Percentiles rank a stretch among this genome's conserved stretches.
These are phyloP conservation scores for Auriculariales sp. DNA, from an alignment of 768 basidiomycete species.

Conservation along the genomic window DNA sequence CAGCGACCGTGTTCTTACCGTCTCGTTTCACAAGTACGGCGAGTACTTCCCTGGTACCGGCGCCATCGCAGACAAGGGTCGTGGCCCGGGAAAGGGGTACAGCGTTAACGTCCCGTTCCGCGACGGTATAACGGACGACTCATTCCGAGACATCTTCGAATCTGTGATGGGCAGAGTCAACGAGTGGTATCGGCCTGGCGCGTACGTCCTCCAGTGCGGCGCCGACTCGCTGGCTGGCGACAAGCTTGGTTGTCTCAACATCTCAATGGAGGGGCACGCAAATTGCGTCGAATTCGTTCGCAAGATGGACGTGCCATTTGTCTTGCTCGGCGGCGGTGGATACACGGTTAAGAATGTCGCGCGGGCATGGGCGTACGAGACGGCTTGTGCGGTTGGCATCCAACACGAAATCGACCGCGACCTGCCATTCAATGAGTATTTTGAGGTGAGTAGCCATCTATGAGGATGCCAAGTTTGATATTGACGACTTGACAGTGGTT, in stretches of 20 bases:
- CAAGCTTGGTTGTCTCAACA: conserved; percentile 90
- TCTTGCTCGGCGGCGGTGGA: conserved; percentile 89
- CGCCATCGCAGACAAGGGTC: conserved; percentile 72
- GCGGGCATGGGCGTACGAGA: conserved; percentile 91
- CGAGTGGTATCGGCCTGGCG: conserved; percentile 78
- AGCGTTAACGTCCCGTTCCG: conserved; percentile 86
- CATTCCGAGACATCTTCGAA: conserved; percentile 79
- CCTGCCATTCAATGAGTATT: conserved; percentile 76
- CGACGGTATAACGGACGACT: conserved; percentile 87
- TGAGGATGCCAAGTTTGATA: too few species aligned
- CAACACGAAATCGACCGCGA: conserved; percentile 65
- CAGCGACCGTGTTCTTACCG: conserved; percentile 93
- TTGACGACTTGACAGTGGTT: too few species aligned
- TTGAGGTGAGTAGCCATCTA: too few species aligned
- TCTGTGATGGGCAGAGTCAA: conserved; percentile 76
- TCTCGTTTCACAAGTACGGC: conserved; percentile 93
- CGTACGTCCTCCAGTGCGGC: conserved; percentile 86
- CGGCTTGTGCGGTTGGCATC: conserved; percentile 83
- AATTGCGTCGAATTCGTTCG: conserved; percentile 81
- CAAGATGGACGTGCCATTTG: conserved; percentile 68
- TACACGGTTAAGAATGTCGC: conserved; percentile 97
- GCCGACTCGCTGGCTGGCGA: conserved; percentile 92
- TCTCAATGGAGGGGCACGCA: conserved; percentile 91
- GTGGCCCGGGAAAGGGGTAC: conserved; percentile 74
- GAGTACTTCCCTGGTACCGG: conserved; percentile 90